Base-by-base conservation (phyloP, 2,329 filamentous ascomycete species). In the Ophiocordyceps camponoti-leonardi region DNA sequence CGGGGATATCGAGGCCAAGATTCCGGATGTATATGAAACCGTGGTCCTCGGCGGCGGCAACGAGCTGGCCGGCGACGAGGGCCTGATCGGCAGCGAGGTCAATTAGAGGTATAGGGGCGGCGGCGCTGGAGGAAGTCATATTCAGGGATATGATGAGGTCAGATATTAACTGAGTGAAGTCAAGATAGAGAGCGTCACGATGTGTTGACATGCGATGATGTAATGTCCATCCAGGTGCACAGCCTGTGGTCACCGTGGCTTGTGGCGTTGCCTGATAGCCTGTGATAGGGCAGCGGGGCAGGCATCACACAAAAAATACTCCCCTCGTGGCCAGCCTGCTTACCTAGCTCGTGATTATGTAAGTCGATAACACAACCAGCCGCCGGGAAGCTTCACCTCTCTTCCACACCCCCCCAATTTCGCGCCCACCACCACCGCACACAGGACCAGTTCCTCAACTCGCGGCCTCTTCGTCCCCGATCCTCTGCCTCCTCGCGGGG, bases 21-120 rank as follows among this genome's bases (percentile, higher is more conserved):
- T 86, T 88, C 57, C 79, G 81, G 55, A 96, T 79, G 59, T 92
- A 96, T 49, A 95, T 76, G 62, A 96, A 96, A 49, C 90, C 90
- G 63, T 87, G 82, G 45, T 81, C 78, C 35, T 79, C 75, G 2
- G 87, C 88, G 1, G 90, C 90, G 49, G 83, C 74, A 40, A 95
- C 77, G 40, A 96, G 72, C 50, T 78, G 73, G 46, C 76, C 76
- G 44, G 83, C 82, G 19, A 78, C 64, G 42, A 67, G 61, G n/a
- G 59, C 58, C 48, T 73, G 65, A 51, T 81, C 68, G 6, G 72
- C 67, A 18, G 72, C 69, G 4, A 94, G 79, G 60, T 95, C 83
- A 53, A 96, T 86, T 45, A 95, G 68, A 20, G 90, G 87, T 37
- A 95, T 87, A 2, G 65, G 60, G 20, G 70, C 67, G 5, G 56